Evolutionary conservation across 192 early-diverging fungal species (phyloP), one percentile per base, ranked within the genome.

Genomic region (Linnemannia hyalina): DNA sequence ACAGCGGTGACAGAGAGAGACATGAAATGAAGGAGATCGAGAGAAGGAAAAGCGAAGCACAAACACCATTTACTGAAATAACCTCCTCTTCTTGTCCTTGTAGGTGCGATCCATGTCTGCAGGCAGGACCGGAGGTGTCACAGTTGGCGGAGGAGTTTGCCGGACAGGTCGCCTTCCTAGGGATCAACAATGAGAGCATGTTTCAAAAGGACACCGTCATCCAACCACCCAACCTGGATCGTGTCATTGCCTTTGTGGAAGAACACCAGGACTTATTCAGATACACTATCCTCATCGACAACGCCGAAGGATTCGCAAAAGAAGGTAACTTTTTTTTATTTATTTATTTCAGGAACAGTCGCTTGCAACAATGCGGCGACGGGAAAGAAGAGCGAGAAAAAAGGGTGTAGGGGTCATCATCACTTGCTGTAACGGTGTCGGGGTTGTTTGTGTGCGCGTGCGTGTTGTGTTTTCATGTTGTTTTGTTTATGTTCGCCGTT

Each of bases 171-270:
- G 84, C 79, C 18, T 80, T 86, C 38, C 74, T 86, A 20, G 84
- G 84, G 36, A 80, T 86, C 38, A 86, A 86, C 49, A 86, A 86
- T 49, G 84, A 86, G 38, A 86, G 84, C 46, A 80, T 86, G 41
- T 86, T 86, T 38, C 60, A 65, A 32, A 65, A 65, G 29, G 60
- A 26, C 11, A 44, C 71, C 40, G 35, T 65, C 11, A 81, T 75
- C 44, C 80, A 81, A 81, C 84, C 84, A 52, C 69, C 78, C 38
- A 78, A 86, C 2, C 68, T 81, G 75, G 84, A 86, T 16, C 47
- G 70, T 16, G 76, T 86, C 42, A 55, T 41, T 13, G 44, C 69
- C 6, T 86, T 86, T 63, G 32, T 86, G 40, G 80, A 81, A 5
- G 47, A 77, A 15, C 84, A 86, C 73, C 75, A 77, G 55, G 80